phyloP scores from a whole-genome alignment of 345 rosid genomes.

The Diplotaxis tenuifolia region DNA sequence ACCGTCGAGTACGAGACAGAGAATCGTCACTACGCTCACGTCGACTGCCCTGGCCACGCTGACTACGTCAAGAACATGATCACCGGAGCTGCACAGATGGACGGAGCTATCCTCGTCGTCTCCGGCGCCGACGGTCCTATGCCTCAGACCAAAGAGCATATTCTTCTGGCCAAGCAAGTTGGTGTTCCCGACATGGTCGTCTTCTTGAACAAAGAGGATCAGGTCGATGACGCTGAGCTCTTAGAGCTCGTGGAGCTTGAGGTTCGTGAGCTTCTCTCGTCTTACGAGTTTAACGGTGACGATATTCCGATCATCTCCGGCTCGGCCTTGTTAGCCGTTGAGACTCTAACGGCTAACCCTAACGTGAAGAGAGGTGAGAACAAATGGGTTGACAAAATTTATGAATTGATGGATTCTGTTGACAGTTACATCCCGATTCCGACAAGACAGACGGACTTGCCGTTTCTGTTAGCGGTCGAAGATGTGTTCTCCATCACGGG shows the following conservation, averaged over 20 bases:
- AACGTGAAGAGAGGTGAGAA: constrained; percentile 62
- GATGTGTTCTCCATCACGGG: constrained; percentile 86
- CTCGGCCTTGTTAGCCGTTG: constrained; percentile 75
- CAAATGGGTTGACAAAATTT: constrained; percentile 82
- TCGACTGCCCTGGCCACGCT: constrained; percentile 83
- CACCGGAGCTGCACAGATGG: constrained; percentile 82
- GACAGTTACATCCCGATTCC: constrained; percentile 81
- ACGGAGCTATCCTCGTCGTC: constrained; percentile 76
- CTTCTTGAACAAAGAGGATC: constrained; percentile 84
- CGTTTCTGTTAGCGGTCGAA: constrained; percentile 73
- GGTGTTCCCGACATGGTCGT: constrained; percentile 90
- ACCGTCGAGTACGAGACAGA: constrained; percentile 76
- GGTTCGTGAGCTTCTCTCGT: constrained; percentile 75
- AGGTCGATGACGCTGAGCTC: constrained; percentile 83
- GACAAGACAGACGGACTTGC: constrained; percentile 66
- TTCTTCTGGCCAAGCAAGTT: constrained; percentile 75
- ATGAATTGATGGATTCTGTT: constrained; percentile 77
- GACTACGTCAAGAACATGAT: constrained; percentile 90
- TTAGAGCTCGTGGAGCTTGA: constrained; percentile 81
- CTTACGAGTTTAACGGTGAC: constrained; percentile 77
- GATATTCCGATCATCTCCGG: constrained; percentile 79
- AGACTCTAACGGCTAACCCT: constrained; percentile 67
- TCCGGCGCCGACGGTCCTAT: constrained; percentile 84
- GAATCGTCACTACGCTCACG: constrained; percentile 72
- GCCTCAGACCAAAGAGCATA: constrained; percentile 90